These are phyloP conservation scores for Trichoderma simmonsii DNA, from an alignment of 2,329 filamentous ascomycete species.

Conservation along the genomic window DNA sequence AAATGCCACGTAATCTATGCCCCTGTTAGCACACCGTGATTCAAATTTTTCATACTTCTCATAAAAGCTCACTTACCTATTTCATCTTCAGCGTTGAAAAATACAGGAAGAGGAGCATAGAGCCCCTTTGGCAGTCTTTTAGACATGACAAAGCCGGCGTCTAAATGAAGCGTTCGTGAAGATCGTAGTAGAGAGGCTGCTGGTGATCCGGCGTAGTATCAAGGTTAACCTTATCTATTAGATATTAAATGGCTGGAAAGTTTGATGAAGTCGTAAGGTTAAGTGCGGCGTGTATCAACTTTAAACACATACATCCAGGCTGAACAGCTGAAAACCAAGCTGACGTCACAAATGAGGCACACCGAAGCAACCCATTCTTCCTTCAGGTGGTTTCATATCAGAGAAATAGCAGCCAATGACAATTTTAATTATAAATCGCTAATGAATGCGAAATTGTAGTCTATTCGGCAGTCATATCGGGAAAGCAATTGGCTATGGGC, in stretches of 20 bases:
- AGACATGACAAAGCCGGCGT: not conserved
- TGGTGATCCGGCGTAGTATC: no score
- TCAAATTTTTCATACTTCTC: not conserved
- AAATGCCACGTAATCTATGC: not conserved
- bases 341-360: not conserved
- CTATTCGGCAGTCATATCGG: not conserved
- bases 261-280: not conserved
- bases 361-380: not conserved
- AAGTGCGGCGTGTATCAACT: not conserved
- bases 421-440: not conserved
- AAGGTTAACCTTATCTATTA: not conserved
- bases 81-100: not conserved
- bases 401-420: not conserved
- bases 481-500: not conserved
- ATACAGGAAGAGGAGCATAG: not conserved
- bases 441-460: not conserved
- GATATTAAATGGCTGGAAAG: not conserved
- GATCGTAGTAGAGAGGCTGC: no score
- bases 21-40: not conserved
- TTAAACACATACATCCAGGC: not conserved
- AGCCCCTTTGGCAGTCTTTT: not conserved
- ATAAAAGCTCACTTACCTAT: not conserved
- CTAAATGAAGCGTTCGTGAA: not conserved
- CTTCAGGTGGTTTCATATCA: not conserved
- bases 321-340: not conserved